A percentile compares a stretch with the other conserved stretches of the same genome.
These are phyloP conservation scores for Penicillium sp. DNA, from an alignment of 2,329 filamentous ascomycete species.

Conservation along the genomic window DNA sequence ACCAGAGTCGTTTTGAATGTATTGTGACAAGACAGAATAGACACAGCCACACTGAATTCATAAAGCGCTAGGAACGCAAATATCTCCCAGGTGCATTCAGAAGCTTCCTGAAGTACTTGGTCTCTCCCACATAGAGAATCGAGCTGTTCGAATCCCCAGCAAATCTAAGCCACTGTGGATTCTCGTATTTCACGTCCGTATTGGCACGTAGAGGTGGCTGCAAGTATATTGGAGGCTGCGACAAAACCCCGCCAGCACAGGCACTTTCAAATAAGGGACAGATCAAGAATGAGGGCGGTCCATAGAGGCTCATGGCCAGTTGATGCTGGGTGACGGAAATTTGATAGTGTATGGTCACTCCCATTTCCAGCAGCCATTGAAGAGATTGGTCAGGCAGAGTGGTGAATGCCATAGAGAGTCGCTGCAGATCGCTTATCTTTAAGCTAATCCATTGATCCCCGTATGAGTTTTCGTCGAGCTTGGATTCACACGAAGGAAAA, in stretches of 20 bases:
- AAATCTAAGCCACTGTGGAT: background rate
- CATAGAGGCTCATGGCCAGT: background rate
- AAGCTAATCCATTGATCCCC: background rate
- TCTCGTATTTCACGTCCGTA: background rate
- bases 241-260: background rate
- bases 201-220: background rate
- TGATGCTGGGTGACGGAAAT: background rate
- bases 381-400: background rate
- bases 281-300: background rate
- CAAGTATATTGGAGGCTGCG: background rate
- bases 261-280: background rate
- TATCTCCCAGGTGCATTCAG: background rate
- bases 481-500: background rate
- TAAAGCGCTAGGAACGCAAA: background rate
- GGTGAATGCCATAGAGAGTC: background rate
- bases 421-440: background rate
- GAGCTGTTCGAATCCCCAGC: background rate
- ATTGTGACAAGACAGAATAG: background rate
- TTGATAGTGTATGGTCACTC: background rate
- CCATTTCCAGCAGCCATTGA: background rate
- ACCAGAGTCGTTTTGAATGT: too few species aligned
- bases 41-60: background rate
- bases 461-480: background rate
- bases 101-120: background rate
- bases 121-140: background rate